Base-by-base conservation (phyloP, 1,284 basidiomycete species). In the Leucoagaricus sp. region DNA sequence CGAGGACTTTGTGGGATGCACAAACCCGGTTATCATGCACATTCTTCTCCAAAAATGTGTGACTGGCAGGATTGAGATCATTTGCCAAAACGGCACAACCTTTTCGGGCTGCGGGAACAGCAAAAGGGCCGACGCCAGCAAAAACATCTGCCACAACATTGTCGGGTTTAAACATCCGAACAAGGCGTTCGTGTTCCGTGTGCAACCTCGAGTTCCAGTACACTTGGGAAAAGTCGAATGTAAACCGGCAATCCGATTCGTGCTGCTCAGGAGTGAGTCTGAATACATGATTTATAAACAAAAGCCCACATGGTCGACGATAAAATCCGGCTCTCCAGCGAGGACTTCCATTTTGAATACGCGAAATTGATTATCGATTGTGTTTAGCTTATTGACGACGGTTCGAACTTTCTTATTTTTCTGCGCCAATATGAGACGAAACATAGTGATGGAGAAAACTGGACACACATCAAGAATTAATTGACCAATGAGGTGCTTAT, bases 201-300 rank as follows among this genome's bases (percentile, higher is more conserved):
- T 94, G 91, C 33, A 99, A 74, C 17, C 97, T 85, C 17, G 95
- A 96, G 75, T 99, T 99, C 95, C 96, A 99, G 73, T 99, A 99
- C 2, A 99, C 97, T 64, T 87, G 81, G 8, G 91, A 87, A 67
- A 99, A 99, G 70, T 99, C 96, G 65, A 99, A 98, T 0, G 83
- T 88, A 71, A 98, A 99, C 13, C 75, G 76, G 72, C 95, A 98
- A 62, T 87, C 84, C 6, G 86, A 84, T 75, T 97, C 94, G 61
- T 81, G 81, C 92, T 96, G 66, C 17, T 36, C n/a, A 58, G 52
- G 21, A 8, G 10, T 21, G 31, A 38, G 44, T 59, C 25, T 54
- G 58, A 34, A 58, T 51, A 49, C 31, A 42, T 21, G 9, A 17
- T 51, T 60, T 4, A 17, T 59, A 48, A 40, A 44, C 2, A 46